phyloP scores from a whole-genome alignment of 495 filamentous ascomycete species.

The Aspergillus homomorphus region DNA sequence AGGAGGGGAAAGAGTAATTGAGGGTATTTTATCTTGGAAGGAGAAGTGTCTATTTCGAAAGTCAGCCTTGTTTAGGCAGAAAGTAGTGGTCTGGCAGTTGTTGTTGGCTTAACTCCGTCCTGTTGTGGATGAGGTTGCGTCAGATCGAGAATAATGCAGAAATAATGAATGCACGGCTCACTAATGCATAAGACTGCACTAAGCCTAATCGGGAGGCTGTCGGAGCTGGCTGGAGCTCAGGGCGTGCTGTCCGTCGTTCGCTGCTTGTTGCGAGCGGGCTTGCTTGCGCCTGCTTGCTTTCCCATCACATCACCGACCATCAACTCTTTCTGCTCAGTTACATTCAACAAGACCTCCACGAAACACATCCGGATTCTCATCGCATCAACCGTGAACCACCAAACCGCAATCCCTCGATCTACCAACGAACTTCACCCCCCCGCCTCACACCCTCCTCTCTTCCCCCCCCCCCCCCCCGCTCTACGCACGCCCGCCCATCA shows the following conservation, averaged over 20 bases:
- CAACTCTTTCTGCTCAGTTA: neutral
- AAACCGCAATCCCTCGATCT: neutral
- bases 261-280: neutral
- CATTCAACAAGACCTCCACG: neutral
- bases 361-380: neutral
- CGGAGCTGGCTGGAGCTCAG: neutral
- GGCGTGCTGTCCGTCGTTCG: neutral
- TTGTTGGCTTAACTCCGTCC: neutral
- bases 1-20: too few species aligned
- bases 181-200: neutral
- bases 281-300: neutral
- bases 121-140: neutral
- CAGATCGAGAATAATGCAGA: neutral
- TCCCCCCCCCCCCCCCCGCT: neutral
- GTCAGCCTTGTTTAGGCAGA: neutral
- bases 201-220: neutral
- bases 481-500: conserved; percentile 23
- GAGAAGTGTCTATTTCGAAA: neutral
- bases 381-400: neutral
- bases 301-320: neutral
- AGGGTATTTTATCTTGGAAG: too few species aligned
- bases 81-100: neutral
- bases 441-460: neutral
- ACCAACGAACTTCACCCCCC: neutral
- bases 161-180: neutral